A percentile compares a stretch with the other conserved stretches of the same genome.
Conservation (phyloP, 202 grass and related monocot genomes). For the Zoysia matrella region DNA sequence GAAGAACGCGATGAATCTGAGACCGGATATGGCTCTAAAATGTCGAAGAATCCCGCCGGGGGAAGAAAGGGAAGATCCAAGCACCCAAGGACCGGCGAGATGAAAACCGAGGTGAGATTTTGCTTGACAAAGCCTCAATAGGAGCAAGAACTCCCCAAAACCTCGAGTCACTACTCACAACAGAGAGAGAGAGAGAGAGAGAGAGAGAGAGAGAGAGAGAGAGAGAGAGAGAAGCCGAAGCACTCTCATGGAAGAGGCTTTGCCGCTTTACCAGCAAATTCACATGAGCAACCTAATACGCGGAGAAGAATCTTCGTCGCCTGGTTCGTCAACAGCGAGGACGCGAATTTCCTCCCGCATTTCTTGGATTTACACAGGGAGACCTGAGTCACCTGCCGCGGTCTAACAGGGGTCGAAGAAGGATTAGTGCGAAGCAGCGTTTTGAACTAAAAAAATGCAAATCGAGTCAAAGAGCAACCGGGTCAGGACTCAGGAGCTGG, state of each 20-base stretch:
- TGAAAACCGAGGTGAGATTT: constrained; percentile 36
- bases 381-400: background rate
- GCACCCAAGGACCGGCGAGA: constrained; percentile 1
- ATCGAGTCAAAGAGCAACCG: background rate
- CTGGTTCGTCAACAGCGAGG: constrained; percentile 37
- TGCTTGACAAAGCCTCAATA: background rate
- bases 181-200: background rate
- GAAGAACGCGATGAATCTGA: background rate
- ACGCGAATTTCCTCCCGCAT: background rate
- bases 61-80: constrained; percentile 24
- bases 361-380: background rate
- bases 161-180: no score
- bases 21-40: background rate
- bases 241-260: background rate
- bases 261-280: background rate
- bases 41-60: background rate
- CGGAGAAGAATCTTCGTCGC: constrained; percentile 11
- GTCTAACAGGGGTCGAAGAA: constrained; percentile 29
- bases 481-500: no score
- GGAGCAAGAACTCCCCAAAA: background rate
- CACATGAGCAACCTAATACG: constrained; percentile 18
- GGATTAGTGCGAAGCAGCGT: constrained; percentile 1
- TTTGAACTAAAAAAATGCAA: background rate
- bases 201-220: no score
- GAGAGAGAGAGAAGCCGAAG: no score